A percentile compares a stretch with the other conserved stretches of the same genome.
Conservation (phyloP, 345 rosid species). For the Boechera divaricarpa region DNA sequence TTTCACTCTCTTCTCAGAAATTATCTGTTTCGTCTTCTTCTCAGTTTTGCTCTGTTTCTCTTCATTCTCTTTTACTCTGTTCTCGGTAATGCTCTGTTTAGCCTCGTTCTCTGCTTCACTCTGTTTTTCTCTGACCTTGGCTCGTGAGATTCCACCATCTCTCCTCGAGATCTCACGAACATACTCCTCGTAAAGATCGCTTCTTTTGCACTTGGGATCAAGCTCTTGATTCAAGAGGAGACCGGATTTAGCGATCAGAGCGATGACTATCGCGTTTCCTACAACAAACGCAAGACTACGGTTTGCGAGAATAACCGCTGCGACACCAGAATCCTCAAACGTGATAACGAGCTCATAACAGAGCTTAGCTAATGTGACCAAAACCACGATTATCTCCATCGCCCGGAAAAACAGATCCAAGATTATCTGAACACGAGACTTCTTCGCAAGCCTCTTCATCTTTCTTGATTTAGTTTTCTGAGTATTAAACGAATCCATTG, state of each 20-base stretch:
- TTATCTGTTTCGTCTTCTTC: slow-evolving; percentile 26
- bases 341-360: slow-evolving; percentile 55
- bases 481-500: slow-evolving; percentile 68
- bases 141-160: slow-evolving; percentile 19
- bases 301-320: slow-evolving; percentile 52
- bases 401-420: slow-evolving; percentile 55
- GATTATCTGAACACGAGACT: slow-evolving; percentile 53
- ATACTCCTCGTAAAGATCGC: slow-evolving; percentile 57
- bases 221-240: slow-evolving; percentile 50
- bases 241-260: slow-evolving; percentile 68
- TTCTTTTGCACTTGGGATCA: slow-evolving; percentile 32
- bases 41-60: slow-evolving; percentile 18
- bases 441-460: slow-evolving; percentile 53
- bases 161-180: slow-evolving; percentile 52
- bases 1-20: background rate
- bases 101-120: slow-evolving; percentile 2
- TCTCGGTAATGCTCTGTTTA: slow-evolving; percentile 16
- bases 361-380: slow-evolving; percentile 60
- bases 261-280: slow-evolving; percentile 76
- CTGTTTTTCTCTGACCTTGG: slow-evolving; percentile 45
- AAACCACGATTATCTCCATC: slow-evolving; percentile 56
- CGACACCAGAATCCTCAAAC: slow-evolving; percentile 63
- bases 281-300: slow-evolving; percentile 71
- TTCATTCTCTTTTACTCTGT: slow-evolving; percentile 1
- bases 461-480: slow-evolving; percentile 56